Percentiles rank a stretch among this genome's conserved stretches.
Evolutionary conservation across 164 flowering plant genomes (phyloP).

Genomic region (Buxus sempervirens): DNA sequence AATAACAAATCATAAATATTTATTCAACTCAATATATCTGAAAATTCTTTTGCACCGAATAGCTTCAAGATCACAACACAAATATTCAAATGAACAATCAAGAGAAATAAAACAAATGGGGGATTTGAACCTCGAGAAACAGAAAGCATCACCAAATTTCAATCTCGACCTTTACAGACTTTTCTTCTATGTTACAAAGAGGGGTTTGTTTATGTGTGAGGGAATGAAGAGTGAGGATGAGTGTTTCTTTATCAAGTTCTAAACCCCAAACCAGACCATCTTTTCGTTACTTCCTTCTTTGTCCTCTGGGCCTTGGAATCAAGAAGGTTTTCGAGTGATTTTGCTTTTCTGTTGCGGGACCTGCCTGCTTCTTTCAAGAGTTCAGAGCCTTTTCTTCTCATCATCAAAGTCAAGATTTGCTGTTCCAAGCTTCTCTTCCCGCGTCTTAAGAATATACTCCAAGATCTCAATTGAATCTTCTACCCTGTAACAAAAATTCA

Average conservation of each 20-base stretch:
- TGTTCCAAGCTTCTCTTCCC: constrained; percentile 47
- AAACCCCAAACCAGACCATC: constrained; percentile 14
- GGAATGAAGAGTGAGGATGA: not conserved
- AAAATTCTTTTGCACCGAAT: not conserved
- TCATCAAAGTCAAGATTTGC: constrained; percentile 42
- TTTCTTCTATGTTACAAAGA: constrained; percentile 5
- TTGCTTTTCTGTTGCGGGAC: constrained; percentile 25
- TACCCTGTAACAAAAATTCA: constrained; percentile 16
- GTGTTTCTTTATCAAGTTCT: constrained; percentile 1
- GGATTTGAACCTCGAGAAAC: not conserved
- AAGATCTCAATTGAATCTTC: constrained; percentile 41
- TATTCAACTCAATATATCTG: not conserved
- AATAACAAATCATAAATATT: too few species aligned
- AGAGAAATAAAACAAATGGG: not conserved
- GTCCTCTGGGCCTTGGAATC: constrained; percentile 18
- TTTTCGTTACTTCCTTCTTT: constrained; percentile 20
- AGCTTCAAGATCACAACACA: constrained; percentile 7
- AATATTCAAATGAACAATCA: not conserved
- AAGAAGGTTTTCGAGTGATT: constrained; percentile 33
- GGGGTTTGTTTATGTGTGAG: too few species aligned
- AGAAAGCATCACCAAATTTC: not conserved
- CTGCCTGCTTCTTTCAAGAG: constrained; percentile 40
- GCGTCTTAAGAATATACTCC: constrained; percentile 34
- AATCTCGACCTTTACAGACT: not conserved
- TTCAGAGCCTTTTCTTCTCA: constrained; percentile 36